A percentile compares a stretch with the other conserved stretches of the same genome.
Conservation (phyloP, 192 early-diverging fungal species). For the Blastocladiella britannica region DNA sequence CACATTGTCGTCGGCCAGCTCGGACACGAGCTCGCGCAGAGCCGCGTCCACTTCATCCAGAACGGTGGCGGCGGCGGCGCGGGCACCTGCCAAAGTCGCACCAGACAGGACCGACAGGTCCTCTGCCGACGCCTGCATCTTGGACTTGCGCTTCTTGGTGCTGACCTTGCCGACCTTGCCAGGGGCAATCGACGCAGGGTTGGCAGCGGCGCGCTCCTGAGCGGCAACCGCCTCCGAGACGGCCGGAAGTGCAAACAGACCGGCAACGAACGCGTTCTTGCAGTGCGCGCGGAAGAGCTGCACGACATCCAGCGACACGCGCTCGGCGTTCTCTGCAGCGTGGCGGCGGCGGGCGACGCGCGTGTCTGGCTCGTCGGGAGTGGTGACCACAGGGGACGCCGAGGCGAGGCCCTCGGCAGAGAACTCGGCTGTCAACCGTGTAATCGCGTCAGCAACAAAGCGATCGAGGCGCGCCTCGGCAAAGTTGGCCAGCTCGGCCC, state of each 20-base stretch:
- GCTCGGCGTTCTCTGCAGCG: constrained; percentile 56
- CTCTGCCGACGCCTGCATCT: neutral
- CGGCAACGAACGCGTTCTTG: constrained; percentile 48
- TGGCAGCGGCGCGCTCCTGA: too few relatives aligned
- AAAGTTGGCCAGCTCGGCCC: constrained; percentile 32
- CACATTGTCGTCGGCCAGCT: constrained; percentile 52
- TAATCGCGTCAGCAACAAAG: constrained; percentile 45
- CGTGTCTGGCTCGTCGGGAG: neutral
- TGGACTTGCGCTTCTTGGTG: constrained; percentile 26
- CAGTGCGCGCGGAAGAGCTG: constrained; percentile 53
- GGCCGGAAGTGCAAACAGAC: constrained; percentile 48
- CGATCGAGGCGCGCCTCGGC: constrained; percentile 72
- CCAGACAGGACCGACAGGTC: constrained; percentile 2
- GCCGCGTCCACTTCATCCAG: constrained; percentile 46
- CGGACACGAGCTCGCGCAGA: constrained; percentile 40
- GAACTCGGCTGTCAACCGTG: constrained; percentile 43
- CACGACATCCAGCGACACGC: constrained; percentile 62
- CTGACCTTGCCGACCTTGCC: constrained; percentile 46
- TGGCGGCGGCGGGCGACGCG: constrained; percentile 19
- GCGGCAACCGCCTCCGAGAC: constrained; percentile 56
- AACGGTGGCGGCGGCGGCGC: constrained; percentile 20
- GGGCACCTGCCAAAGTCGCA: constrained; percentile 2
- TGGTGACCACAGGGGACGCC: constrained; percentile 9
- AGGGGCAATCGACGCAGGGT: too few relatives aligned
- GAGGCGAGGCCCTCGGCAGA: constrained; percentile 29